A percentile compares a stretch with the other conserved stretches of the same genome.
Evolutionary conservation across 2,329 filamentous ascomycete genomes (phyloP).

Genomic region (Talaromyces sp.): DNA sequence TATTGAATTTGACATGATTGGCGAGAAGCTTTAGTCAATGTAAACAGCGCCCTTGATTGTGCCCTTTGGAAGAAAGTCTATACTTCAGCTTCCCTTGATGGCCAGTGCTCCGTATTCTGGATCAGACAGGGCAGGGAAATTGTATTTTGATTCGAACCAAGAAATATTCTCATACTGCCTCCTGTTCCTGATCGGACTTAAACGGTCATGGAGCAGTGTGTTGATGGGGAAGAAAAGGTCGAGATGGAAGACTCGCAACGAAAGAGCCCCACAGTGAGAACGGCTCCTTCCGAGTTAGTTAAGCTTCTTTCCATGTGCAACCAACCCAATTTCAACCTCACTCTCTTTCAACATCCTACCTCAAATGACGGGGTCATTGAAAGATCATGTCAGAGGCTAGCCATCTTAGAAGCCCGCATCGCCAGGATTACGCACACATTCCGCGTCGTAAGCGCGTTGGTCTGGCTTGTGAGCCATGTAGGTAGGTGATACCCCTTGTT

Average conservation of each 20-base stretch:
- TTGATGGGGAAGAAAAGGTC: background rate
- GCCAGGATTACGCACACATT: background rate
- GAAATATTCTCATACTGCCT: background rate
- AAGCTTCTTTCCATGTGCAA: background rate
- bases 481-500: conserved; percentile 31
- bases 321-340: conserved; percentile 1
- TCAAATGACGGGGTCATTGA: background rate
- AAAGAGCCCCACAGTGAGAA: background rate
- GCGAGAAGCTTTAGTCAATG: background rate
- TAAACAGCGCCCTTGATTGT: background rate
- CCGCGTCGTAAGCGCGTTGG: conserved; percentile 36
- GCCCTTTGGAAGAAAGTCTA: background rate
- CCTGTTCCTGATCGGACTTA: background rate
- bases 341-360: background rate
- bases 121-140: background rate
- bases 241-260: background rate
- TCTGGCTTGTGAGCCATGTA: conserved; percentile 44
- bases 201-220: background rate
- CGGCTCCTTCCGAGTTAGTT: conserved; percentile 2
- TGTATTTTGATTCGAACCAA: background rate
- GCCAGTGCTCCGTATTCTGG: background rate
- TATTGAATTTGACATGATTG: no score
- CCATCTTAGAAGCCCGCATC: background rate
- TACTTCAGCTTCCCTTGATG: background rate
- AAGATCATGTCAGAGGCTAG: background rate